Evolutionary conservation across 108 stramenopile genomes (phyloP).

Genomic region (Licmophora abbreviata): DNA sequence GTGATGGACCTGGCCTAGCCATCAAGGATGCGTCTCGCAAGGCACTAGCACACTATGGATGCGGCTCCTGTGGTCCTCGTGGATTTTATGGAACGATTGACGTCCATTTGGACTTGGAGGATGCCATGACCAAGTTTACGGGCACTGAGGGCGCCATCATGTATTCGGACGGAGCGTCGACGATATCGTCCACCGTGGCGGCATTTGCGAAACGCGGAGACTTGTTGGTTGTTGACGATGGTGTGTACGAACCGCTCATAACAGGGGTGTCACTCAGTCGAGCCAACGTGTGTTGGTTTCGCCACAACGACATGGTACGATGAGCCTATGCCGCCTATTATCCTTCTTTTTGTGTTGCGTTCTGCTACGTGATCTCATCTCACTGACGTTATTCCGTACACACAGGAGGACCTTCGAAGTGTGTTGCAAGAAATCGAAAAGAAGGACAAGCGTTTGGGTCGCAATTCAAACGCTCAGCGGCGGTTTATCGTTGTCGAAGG

Average conservation of each 20-base stretch:
- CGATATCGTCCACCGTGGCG: conserved; percentile 82
- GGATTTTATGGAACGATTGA: conserved; percentile 99
- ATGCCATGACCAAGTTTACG: conserved; percentile 64
- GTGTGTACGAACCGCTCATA: conserved; percentile 80
- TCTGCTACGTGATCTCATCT: neutral
- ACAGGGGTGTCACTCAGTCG: conserved; percentile 88
- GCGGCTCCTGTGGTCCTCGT: conserved; percentile 97
- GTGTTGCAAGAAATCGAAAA: conserved; percentile 71
- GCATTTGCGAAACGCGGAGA: conserved; percentile 98
- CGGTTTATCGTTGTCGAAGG: conserved; percentile 97
- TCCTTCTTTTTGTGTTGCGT: neutral
- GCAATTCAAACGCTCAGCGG: conserved; percentile 81
- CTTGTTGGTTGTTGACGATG: conserved; percentile 90
- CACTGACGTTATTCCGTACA: neutral
- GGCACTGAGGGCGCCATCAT: conserved; percentile 89
- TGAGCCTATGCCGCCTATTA: conserved; percentile 4
- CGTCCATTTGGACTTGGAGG: conserved; percentile 85
- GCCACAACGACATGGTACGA: conserved; percentile 90
- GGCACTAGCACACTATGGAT: conserved; percentile 82
- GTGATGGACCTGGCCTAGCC: conserved; percentile 2
- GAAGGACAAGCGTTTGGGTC: conserved; percentile 61
- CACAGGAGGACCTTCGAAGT: conserved; percentile 74
- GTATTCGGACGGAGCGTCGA: conserved; percentile 93
- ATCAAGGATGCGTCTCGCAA: conserved; percentile 51
- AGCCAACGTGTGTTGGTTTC: conserved; percentile 86